Evolutionary conservation across 495 filamentous ascomycete species (phyloP), one percentile per base, ranked within the genome.

Genomic region (Penicillium arizonense): DNA sequence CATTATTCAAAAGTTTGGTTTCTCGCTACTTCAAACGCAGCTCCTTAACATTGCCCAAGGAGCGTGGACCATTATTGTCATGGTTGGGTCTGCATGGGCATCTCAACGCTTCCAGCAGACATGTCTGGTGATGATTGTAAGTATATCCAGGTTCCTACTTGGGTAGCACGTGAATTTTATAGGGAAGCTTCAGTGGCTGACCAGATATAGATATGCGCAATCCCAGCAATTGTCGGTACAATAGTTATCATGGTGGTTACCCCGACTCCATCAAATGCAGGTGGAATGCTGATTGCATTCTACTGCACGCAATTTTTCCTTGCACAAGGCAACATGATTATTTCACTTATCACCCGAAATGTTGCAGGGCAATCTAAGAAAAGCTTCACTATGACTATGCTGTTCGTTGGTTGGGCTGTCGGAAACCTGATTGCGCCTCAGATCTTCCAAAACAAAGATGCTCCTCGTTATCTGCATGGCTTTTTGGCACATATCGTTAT

Each of bases 361-460:
- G 70, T 84, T 3, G 80, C 79, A 1, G 82, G 82, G 7, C 84
- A 83, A 62, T 83, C 83, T 2, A 87, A 87, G 65, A 85, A 85
- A 47, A 60, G 66, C 6, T 56, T 67, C 4, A 64, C 68, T 1
- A 66, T 69, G 38, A 66, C 63, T 13, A 45, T 63, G 14, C 39
- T 57, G 16, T 69, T 71, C 34, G 50, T 69, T 36, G 58, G 45
- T 7, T 71, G 58, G 56, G 53, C 59, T 41, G 65, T 59, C 12
- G 68, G 68, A 2, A 71, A 69, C 40, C 37, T 60, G 0, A 63
- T 61, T 12, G 67, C 59, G 0, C 82, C 83, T 16, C 54, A 69
- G 23, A 67, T 63, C 13, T 69, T 69, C 36, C 59, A 48, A 28
- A 24, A 50, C 3, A 43, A 37, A n/a, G 63, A 71, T 38, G 63